A percentile compares a stretch with the other conserved stretches of the same genome.
phyloP scores from a whole-genome alignment of 2,329 filamentous ascomycete species.

The Annulohypoxylon truncatum region DNA sequence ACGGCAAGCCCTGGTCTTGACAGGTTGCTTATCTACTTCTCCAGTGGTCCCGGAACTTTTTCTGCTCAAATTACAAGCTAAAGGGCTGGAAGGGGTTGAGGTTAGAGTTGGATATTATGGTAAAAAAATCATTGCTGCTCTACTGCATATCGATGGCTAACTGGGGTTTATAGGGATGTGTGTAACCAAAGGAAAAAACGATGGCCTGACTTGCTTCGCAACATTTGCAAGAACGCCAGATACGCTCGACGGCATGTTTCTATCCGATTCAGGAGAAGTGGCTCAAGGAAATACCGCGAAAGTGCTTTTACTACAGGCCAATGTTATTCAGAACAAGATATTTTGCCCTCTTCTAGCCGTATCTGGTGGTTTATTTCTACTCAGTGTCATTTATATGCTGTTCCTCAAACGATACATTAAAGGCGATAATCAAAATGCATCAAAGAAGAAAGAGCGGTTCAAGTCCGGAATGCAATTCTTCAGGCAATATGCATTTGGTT shows the following conservation, averaged over 20 bases:
- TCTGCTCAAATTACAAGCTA: neutral
- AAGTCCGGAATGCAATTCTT: conserved; percentile 3
- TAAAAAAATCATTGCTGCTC: neutral
- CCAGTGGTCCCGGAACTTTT: neutral
- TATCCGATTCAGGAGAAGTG: neutral
- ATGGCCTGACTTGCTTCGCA: neutral
- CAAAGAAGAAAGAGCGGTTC: neutral
- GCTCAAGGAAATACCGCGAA: neutral
- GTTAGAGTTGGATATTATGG: conserved; percentile 8
- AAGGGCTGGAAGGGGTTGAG: neutral
- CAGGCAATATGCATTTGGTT: conserved; percentile 10
- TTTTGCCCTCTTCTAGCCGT: conserved; percentile 5
- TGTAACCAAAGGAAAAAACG: neutral
- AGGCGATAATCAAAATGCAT: neutral
- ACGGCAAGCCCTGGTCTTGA: neutral
- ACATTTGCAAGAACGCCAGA: neutral
- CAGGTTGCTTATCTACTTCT: conserved; percentile 1
- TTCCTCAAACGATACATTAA: conserved; percentile 14
- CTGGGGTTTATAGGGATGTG: neutral
- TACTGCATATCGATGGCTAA: neutral
- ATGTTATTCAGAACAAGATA: conserved; percentile 16
- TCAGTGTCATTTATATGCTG: conserved; percentile 4
- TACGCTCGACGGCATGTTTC: neutral
- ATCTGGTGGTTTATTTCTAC: neutral
- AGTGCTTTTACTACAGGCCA: neutral